Percentiles rank a stretch among this genome's conserved stretches.
Evolutionary conservation across 225 moss, liverwort and hornwort genomes (phyloP).

Genomic region (Marchantia paleacea): DNA sequence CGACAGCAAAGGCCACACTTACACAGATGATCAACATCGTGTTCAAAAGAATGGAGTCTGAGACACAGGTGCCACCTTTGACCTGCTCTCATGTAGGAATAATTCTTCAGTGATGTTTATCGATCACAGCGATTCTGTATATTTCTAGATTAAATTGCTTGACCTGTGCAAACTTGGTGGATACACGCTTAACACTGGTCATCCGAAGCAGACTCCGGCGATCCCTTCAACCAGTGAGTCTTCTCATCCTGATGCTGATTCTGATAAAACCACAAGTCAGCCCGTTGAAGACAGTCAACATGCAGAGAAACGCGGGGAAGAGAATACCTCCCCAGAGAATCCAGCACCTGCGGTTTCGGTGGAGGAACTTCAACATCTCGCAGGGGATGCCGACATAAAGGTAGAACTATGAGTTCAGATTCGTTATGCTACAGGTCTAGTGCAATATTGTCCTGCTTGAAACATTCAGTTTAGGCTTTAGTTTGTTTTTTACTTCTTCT

Average conservation of each 20-base stretch:
- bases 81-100: neutral
- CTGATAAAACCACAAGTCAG: conserved; percentile 8
- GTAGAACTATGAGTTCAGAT: conserved; percentile 20
- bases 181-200: neutral
- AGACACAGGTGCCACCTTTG: conserved; percentile 52
- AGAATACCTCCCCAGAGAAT: conserved; percentile 46
- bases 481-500: no score
- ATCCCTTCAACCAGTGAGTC: conserved; percentile 24
- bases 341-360: conserved; percentile 62
- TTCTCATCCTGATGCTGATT: conserved; percentile 8
- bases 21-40: conserved; percentile 99
- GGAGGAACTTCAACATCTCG: conserved; percentile 87
- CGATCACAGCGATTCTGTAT: neutral
- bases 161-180: neutral
- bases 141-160: neutral
- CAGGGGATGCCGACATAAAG: conserved; percentile 94
- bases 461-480: neutral
- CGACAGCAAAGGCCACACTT: conserved; percentile 92
- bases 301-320: conserved; percentile 47
- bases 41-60: conserved; percentile 91
- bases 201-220: conserved; percentile 33
- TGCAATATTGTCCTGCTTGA: neutral
- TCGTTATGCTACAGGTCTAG: neutral
- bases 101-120: neutral
- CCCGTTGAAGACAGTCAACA: conserved; percentile 15